Evolutionary conservation across 2,329 filamentous ascomycete species (phyloP), one percentile per base, ranked within the genome.

Genomic region (Aplosporella prunicola): DNA sequence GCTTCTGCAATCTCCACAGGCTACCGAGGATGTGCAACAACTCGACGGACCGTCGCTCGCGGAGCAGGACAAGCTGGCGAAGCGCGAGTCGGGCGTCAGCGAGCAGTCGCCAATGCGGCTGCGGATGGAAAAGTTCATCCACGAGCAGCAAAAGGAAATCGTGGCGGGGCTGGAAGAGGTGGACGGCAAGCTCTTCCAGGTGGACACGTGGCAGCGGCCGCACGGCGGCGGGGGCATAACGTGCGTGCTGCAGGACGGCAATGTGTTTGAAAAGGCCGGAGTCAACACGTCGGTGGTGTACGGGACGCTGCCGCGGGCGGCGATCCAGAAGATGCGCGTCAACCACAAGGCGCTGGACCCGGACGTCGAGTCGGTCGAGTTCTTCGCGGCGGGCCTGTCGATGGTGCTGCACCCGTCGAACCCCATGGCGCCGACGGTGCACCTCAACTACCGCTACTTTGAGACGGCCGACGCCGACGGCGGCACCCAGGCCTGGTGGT

Each of bases 391-490:
- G 2, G 91, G 91, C 5, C 69, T 98, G 36, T 94, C 87, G 55
- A 73, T 98, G 60, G 89, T 98, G 17, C 69, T 96, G 35, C 91
- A 98, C 60, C 91, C 91, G 2, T 73, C 77, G 51, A 98, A 98
- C 63, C 91, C 91, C 32, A 93, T 94, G 81, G 89, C 89, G 6
- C 91, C 91, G 0, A 98, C 91, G 0, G 91, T 98, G 13, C 91
- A 98, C 61, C 72, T 98, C 50, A 98, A 98, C 69, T 96, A 96
- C 69, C 79, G 91, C 40, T 98, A 98, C 65, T 98, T 98, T 56
- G 91, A 98, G 68, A 98, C 91, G 1, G 82, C 84, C 43, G 82
- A 89, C 51, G 75, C 82, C 7, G 81, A 89, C 50, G 86, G 83
- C 28, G 82, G 71, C 47, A 80, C 71, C 35, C 86, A 89, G 46